phyloP scores from a whole-genome alignment of 1,284 basidiomycete species.

The Apiotrichum veenhuisii region DNA sequence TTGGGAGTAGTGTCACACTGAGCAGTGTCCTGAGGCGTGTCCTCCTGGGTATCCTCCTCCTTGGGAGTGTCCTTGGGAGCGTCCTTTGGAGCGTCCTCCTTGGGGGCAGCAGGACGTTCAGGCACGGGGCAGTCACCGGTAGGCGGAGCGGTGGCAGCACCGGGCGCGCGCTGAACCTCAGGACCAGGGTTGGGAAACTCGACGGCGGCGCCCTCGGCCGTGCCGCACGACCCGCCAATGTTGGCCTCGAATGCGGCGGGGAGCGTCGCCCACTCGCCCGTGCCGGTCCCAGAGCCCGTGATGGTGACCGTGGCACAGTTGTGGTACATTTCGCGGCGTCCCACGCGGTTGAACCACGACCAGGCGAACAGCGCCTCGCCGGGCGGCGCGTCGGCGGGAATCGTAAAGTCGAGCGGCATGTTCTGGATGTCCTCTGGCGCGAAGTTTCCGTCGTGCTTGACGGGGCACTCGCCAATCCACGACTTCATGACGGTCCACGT shows the following conservation, averaged over 20 bases:
- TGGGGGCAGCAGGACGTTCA: no score
- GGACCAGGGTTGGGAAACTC: conserved; percentile 17
- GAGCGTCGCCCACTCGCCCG: conserved; percentile 29
- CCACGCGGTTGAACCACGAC: conserved; percentile 50
- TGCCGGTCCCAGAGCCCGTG: conserved; percentile 21
- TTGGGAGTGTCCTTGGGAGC: no score
- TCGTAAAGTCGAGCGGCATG: conserved; percentile 33
- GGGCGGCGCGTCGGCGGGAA: conserved; percentile 44
- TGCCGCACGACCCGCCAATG: conserved; percentile 42
- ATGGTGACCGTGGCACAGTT: conserved; percentile 51
- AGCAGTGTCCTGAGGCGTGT: no score
- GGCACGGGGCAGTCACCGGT: neutral
- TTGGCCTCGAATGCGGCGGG: conserved; percentile 51
- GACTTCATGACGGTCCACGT: conserved; percentile 49
- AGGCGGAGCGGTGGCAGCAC: conserved; percentile 1
- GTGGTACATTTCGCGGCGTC: conserved; percentile 49
- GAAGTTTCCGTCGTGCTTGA: conserved; percentile 25
- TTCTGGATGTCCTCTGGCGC: neutral
- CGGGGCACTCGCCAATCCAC: conserved; percentile 47
- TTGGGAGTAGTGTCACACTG: no score
- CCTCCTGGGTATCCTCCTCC: no score
- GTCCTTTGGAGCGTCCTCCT: no score
- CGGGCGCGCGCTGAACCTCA: conserved; percentile 1
- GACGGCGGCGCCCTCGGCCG: conserved; percentile 22
- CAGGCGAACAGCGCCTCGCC: conserved; percentile 51